A percentile compares a stretch with the other conserved stretches of the same genome.
Conservation (phyloP, 768 basidiomycete genomes). For the Suillus subalutaceus region DNA sequence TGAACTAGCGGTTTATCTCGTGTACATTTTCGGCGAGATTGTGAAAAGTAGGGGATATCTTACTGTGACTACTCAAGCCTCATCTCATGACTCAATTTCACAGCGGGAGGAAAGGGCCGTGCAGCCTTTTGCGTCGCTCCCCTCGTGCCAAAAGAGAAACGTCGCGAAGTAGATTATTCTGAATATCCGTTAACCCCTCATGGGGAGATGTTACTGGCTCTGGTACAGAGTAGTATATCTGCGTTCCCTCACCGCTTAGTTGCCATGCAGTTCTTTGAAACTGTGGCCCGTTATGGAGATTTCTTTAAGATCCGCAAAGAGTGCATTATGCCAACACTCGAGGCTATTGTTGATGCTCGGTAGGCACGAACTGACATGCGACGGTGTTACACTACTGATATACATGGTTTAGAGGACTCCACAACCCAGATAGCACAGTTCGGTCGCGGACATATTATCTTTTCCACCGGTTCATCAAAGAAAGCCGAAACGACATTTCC, state of each 20-base stretch:
- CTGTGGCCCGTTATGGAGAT: slow-evolving; percentile 87
- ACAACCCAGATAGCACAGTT: slow-evolving; percentile 69
- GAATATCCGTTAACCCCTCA: slow-evolving; percentile 85
- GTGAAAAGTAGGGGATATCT: slow-evolving; percentile 67
- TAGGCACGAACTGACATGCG: slow-evolving; percentile 38
- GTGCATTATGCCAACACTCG: slow-evolving; percentile 83
- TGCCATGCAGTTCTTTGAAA: slow-evolving; percentile 90
- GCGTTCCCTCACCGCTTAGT: slow-evolving; percentile 85
- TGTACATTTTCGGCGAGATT: slow-evolving; percentile 93
- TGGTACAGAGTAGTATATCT: slow-evolving; percentile 82
- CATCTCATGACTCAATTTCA: slow-evolving; percentile 14
- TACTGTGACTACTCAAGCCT: neutral
- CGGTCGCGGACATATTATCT: slow-evolving; percentile 88
- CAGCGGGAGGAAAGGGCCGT: slow-evolving; percentile 79
- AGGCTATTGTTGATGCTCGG: slow-evolving; percentile 86
- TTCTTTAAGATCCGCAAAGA: slow-evolving; percentile 95
- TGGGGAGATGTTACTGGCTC: slow-evolving; percentile 85
- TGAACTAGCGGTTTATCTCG: slow-evolving; percentile 90
- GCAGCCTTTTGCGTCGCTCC: slow-evolving; percentile 85
- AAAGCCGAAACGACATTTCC: slow-evolving; percentile 77
- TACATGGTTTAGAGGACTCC: slow-evolving; percentile 68
- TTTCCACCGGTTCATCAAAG: slow-evolving; percentile 90
- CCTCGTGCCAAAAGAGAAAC: slow-evolving; percentile 64
- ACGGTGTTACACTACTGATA: slow-evolving; percentile 9
- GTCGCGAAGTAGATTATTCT: slow-evolving; percentile 70